Evolutionary conservation across 2,329 filamentous ascomycete species (phyloP).

Genomic region (Teratosphaeria pseudoeucalypti): DNA sequence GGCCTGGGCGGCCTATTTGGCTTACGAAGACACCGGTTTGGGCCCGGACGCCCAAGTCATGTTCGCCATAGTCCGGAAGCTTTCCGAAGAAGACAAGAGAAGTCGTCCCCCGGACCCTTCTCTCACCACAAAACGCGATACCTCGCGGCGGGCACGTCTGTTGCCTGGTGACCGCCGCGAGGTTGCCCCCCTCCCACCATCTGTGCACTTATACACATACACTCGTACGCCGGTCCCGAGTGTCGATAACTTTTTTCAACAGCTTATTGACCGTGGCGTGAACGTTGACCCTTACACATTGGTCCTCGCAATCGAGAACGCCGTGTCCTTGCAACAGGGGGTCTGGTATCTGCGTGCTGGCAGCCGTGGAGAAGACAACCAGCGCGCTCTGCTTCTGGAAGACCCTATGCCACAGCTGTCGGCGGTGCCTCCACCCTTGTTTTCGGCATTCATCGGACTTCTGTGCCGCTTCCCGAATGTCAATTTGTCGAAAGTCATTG

Average conservation of each 20-base stretch:
- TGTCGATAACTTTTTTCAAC: slow-evolving; percentile 46
- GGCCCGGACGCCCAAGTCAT: slow-evolving; percentile 36
- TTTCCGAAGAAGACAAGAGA: slow-evolving; percentile 30
- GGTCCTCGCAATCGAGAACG: slow-evolving; percentile 45
- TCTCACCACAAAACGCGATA: background rate
- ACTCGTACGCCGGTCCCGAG: slow-evolving; percentile 52
- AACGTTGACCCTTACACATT: slow-evolving; percentile 43
- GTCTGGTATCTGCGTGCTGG: slow-evolving; percentile 36
- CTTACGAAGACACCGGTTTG: slow-evolving; percentile 38
- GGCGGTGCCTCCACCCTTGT: slow-evolving; percentile 26
- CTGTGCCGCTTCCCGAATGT: slow-evolving; percentile 37
- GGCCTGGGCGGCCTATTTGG: slow-evolving; percentile 55
- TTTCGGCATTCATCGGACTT: slow-evolving; percentile 44
- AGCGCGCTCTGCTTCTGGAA: background rate
- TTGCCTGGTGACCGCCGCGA: slow-evolving; percentile 53
- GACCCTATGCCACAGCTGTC: background rate
- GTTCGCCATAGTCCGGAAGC: slow-evolving; percentile 47
- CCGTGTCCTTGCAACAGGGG: slow-evolving; percentile 39
- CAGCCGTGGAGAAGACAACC: background rate
- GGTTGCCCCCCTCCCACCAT: slow-evolving; percentile 43
- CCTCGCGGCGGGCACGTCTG: slow-evolving; percentile 9
- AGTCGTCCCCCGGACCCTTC: background rate
- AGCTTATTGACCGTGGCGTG: slow-evolving; percentile 45
- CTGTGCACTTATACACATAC: slow-evolving; percentile 56
- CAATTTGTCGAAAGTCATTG: slow-evolving; percentile 18